Conservation (phyloP, 2,329 filamentous ascomycete genomes). For the Allantophomopsis lycopodina region DNA sequence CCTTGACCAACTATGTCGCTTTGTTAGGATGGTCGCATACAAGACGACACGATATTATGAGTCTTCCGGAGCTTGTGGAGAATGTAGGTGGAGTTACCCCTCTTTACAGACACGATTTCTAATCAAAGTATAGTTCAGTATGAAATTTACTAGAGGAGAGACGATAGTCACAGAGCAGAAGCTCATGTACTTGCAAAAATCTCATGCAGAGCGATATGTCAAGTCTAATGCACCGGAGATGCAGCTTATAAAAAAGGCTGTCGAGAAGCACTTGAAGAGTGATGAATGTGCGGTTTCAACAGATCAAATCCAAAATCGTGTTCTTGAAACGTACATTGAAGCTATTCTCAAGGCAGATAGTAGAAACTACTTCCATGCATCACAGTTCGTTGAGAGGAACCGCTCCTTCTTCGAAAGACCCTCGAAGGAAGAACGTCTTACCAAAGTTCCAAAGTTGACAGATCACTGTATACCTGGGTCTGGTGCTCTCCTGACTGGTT, state of each 20-base stretch:
- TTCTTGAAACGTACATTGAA: slow-evolving; percentile 26
- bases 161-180: slow-evolving; percentile 73
- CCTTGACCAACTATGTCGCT: slow-evolving; percentile 69
- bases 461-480: slow-evolving; percentile 5
- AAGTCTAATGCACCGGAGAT: slow-evolving; percentile 6
- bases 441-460: slow-evolving; percentile 5
- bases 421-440: slow-evolving; percentile 6
- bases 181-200: slow-evolving; percentile 64
- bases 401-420: slow-evolving; percentile 39
- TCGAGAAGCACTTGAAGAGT: neutral
- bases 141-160: slow-evolving; percentile 86
- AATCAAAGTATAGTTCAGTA: slow-evolving; percentile 43
- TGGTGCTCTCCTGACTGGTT: neutral
- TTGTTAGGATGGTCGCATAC: slow-evolving; percentile 73
- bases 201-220: slow-evolving; percentile 30
- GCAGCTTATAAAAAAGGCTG: slow-evolving; percentile 13
- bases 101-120: neutral
- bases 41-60: slow-evolving; percentile 55
- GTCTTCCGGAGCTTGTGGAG: slow-evolving; percentile 54
- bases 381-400: slow-evolving; percentile 40
- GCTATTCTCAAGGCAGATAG: slow-evolving; percentile 36
- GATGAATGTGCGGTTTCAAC: too few relatives aligned
- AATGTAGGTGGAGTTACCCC: slow-evolving; percentile 33
- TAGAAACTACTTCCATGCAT: slow-evolving; percentile 40
- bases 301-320: too few relatives aligned